phyloP scores from a whole-genome alignment of 2,329 filamentous ascomycete species.

The Fusarium coicis region DNA sequence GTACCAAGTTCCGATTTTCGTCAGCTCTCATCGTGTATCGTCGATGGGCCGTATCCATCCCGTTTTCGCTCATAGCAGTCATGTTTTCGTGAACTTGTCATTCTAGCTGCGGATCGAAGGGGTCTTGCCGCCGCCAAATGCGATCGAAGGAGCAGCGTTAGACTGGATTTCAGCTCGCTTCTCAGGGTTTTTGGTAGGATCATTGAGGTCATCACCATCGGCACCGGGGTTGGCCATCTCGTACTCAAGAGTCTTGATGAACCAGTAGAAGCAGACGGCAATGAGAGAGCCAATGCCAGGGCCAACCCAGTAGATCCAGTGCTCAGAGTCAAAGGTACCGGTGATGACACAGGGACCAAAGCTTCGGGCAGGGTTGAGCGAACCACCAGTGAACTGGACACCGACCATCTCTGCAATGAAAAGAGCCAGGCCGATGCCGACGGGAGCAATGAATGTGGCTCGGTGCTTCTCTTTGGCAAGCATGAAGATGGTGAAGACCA shows the following conservation, averaged over 20 bases:
- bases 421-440: constrained; percentile 59
- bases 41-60: constrained; percentile 7
- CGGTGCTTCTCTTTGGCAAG: constrained; percentile 62
- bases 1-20: no score
- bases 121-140: constrained; percentile 33
- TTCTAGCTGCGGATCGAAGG: constrained; percentile 38
- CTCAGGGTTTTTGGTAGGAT: constrained; percentile 57
- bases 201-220: constrained; percentile 56
- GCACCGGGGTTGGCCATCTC: constrained; percentile 60
- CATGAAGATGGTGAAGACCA: constrained; percentile 63
- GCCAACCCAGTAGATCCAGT: constrained; percentile 61
- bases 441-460: constrained; percentile 59
- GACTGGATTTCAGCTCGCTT: constrained; percentile 48
- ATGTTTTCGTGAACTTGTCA: not conserved
- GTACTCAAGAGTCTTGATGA: constrained; percentile 55
- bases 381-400: constrained; percentile 60
- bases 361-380: constrained; percentile 58
- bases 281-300: constrained; percentile 49
- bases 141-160: constrained; percentile 26
- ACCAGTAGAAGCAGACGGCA: constrained; percentile 52
- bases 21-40: constrained; percentile 14
- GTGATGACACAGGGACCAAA: constrained; percentile 59
- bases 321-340: constrained; percentile 53
- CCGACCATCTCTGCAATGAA: constrained; percentile 59
- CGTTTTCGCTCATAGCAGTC: constrained; percentile 3